Evolutionary conservation across 116 monocot species (phyloP).

Genomic region (Dioscorea cayenensis): DNA sequence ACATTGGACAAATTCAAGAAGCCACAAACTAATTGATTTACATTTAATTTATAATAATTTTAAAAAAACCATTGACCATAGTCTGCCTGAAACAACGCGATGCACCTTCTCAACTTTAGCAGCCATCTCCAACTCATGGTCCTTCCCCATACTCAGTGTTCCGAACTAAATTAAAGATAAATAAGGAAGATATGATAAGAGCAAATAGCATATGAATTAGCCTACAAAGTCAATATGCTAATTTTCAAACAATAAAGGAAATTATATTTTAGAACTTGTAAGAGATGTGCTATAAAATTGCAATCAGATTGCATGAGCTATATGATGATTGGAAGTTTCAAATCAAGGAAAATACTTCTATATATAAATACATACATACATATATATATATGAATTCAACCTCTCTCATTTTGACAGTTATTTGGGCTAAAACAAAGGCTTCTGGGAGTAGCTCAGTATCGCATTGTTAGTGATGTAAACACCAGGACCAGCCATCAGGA

Average conservation of each 20-base stretch:
- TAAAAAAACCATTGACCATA: not conserved
- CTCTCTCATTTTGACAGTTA: not conserved
- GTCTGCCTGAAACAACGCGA: slow-evolving; percentile 1
- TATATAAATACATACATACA: too few species aligned
- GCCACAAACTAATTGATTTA: not conserved
- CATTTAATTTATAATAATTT: too few species aligned
- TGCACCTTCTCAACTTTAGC: slow-evolving; percentile 79
- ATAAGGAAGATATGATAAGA: not conserved
- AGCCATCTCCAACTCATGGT: slow-evolving; percentile 69
- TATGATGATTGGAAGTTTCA: too few species aligned
- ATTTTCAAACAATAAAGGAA: too few species aligned
- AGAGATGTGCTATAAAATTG: too few species aligned
- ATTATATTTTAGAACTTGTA: too few species aligned
- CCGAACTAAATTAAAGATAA: slow-evolving; percentile 32
- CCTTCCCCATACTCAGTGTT: slow-evolving; percentile 61
- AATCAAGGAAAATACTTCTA: too few species aligned
- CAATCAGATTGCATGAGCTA: too few species aligned
- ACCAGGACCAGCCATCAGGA: slow-evolving; percentile 79
- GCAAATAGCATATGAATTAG: not conserved
- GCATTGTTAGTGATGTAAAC: slow-evolving; percentile 71
- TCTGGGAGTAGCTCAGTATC: slow-evolving; percentile 18
- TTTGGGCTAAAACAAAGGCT: not conserved
- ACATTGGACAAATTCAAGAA: not conserved
- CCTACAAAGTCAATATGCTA: too few species aligned
- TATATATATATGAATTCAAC: too few species aligned